These are phyloP conservation scores for Fusarium globosum DNA, from an alignment of 2,329 filamentous ascomycete species.

Conservation along the genomic window DNA sequence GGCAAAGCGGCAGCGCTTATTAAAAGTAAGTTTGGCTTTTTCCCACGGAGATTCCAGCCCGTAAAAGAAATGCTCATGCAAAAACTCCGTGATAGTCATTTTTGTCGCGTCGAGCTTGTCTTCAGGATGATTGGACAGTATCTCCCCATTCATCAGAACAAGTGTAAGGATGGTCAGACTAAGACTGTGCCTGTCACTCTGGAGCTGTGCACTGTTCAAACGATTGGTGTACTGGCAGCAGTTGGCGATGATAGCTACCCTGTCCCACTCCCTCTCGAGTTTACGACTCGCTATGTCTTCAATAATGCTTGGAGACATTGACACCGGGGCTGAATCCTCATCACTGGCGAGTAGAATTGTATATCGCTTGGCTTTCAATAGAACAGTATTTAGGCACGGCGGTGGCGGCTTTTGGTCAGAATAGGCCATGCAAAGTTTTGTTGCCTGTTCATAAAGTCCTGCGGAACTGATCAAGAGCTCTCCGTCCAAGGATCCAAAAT, in stretches of 20 bases:
- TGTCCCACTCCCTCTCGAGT: not conserved
- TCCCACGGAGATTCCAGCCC: not conserved
- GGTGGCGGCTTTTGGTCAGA: not conserved
- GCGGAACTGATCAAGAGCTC: not conserved
- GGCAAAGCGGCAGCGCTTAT: not conserved
- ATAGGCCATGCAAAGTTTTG: not conserved
- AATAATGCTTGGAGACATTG: not conserved
- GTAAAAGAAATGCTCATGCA: not conserved
- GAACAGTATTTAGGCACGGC: fast-evolving
- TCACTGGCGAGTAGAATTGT: not conserved
- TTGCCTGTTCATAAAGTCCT: not conserved
- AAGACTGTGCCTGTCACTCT: fast-evolving
- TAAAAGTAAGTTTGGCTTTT: not conserved
- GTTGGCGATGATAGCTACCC: not conserved
- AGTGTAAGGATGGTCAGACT: not conserved
- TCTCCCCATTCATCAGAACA: not conserved
- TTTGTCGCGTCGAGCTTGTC: fast-evolving
- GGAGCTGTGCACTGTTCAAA: not conserved
- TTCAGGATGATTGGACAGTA: not conserved
- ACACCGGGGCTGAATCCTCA: not conserved
- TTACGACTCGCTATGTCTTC: not conserved
- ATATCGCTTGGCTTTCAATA: not conserved
- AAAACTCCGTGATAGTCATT: not conserved
- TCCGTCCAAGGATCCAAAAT: not conserved
- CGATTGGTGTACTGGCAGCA: not conserved